Conservation (phyloP, 192 early-diverging fungal genomes). For the Podila epicladia region DNA sequence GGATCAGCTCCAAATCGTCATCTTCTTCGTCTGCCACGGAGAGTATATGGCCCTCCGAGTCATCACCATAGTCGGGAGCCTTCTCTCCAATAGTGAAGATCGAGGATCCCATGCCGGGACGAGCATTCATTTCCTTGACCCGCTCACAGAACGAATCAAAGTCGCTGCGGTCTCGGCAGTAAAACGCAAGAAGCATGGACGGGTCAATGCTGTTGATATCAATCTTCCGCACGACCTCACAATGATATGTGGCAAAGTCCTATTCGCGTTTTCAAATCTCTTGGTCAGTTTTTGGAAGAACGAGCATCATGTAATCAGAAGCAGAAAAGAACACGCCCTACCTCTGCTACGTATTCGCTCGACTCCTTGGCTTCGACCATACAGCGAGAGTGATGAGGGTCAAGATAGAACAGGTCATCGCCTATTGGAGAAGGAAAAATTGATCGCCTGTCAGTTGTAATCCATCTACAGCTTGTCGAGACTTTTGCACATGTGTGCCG, state of each 20-base stretch:
- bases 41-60: constrained; percentile 33
- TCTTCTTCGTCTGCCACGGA: constrained; percentile 52
- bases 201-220: constrained; percentile 87
- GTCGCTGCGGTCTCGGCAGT: constrained; percentile 65
- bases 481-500: constrained; percentile 84
- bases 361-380: constrained; percentile 63
- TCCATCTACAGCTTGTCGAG: too few relatives aligned
- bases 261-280: constrained; percentile 9
- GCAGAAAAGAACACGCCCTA: constrained; percentile 17
- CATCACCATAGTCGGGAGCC: constrained; percentile 72
- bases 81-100: constrained; percentile 74
- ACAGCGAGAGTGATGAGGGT: constrained; percentile 90
- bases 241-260: constrained; percentile 87
- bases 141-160: constrained; percentile 70
- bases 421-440: constrained; percentile 32
- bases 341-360: constrained; percentile 57
- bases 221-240: constrained; percentile 76
- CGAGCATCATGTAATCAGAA: too few relatives aligned
- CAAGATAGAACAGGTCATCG: constrained; percentile 87
- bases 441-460: too few relatives aligned
- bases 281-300: too few relatives aligned
- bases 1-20: constrained; percentile 46
- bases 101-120: constrained; percentile 40
- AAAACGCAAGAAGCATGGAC: constrained; percentile 94
- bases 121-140: constrained; percentile 55